phyloP scores from a whole-genome alignment of 1,284 basidiomycete genomes.

The Exobasidium cylindrosporum region DNA sequence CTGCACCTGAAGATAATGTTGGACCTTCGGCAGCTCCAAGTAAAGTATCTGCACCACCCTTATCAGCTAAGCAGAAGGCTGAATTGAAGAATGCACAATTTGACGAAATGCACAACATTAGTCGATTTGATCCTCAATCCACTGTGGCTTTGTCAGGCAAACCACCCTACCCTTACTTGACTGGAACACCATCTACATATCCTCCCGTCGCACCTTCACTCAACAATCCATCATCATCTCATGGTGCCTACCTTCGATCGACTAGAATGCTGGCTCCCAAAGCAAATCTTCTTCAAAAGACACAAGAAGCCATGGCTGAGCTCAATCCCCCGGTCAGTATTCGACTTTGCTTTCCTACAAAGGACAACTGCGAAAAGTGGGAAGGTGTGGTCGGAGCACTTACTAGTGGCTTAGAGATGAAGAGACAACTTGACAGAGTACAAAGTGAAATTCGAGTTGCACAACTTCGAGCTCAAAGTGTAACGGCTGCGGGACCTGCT shows the following conservation, averaged over 20 bases:
- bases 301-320: constrained; percentile 44
- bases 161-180: constrained; percentile 48
- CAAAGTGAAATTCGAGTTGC: constrained; percentile 30
- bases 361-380: constrained; percentile 52
- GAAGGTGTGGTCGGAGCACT: constrained; percentile 53
- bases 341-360: constrained; percentile 49
- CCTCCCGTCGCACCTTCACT: constrained; percentile 40
- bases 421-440: constrained; percentile 49
- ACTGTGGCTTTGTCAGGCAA: neutral
- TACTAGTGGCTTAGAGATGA: constrained; percentile 49
- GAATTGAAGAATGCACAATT: constrained; percentile 46
- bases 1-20: constrained; percentile 6
- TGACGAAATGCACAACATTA: constrained; percentile 49
- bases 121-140: constrained; percentile 35
- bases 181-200: constrained; percentile 47
- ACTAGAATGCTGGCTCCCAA: constrained; percentile 48
- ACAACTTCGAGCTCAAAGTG: constrained; percentile 11
- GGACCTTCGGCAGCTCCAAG: neutral
- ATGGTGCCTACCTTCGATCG: constrained; percentile 52
- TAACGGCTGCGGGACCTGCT: neutral
- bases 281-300: constrained; percentile 35
- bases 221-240: constrained; percentile 32
- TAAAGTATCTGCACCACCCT: neutral
- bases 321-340: constrained; percentile 39
- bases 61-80: constrained; percentile 35